Evolutionary conservation across 139 green algal species (phyloP), one percentile per base, ranked within the genome.

Genomic region (Chlorella sorokiniana): DNA sequence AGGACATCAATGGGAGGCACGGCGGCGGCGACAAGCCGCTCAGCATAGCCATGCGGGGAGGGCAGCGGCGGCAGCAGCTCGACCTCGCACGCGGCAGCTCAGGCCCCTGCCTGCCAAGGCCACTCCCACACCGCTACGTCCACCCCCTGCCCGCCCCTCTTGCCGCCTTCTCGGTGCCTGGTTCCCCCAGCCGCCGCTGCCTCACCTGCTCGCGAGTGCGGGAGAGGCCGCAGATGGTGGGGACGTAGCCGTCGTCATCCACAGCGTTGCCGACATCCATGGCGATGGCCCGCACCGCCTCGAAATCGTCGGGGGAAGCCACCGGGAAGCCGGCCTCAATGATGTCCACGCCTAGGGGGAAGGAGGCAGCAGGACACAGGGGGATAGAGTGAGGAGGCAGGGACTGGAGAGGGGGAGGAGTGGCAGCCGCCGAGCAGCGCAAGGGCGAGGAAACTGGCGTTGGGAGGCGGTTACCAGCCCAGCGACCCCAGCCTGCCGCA

Each of bases 291-390:
- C 73, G 73, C 54, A 77, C 97, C 11, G 96, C 96, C 84, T 98
- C 93, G 62, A 99, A 98, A 85, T 99, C 97, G 73, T 98, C 97
- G n/a, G 95, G 96, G 0, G 94, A 98, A 8, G 97, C 94, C 9
- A 97, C 90, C 2, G 97, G 97, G 81, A 99, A 99, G 72, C 97
- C 97, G 14, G 96, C 97, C 88, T 99, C 97, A 71, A 99, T 99
- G 85, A 99, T 98, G 83, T 99, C 97, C 52, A 99, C 96, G 22
- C 96, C 96, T 87, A 76, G 4, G 20, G 18, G 20, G 16, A 2
- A n/a, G 2, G 29, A 45, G 64, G 45, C 25, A 10, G 27, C 22
- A 61, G 52, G 52, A 16, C 29, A 40, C 7, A 16, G n/a, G 9
- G 1, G 8, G 14, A 14, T 14, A 2, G 33, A 70, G 16, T 6